Evolutionary conservation across 345 rosid genomes (phyloP).

Genomic region (Turnera subulata): DNA sequence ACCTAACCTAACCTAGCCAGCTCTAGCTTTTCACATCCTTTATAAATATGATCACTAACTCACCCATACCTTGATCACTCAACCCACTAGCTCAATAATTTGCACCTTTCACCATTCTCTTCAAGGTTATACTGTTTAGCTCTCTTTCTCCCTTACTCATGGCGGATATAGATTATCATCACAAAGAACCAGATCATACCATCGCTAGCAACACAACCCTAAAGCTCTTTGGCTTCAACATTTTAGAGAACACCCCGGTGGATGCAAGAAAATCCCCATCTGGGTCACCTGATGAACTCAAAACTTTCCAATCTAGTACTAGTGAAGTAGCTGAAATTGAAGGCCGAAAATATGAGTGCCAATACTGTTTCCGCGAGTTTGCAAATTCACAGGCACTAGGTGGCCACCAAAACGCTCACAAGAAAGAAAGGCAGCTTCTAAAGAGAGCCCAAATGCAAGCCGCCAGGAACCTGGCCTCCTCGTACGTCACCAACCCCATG

Average conservation of each 20-base stretch:
- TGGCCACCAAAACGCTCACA: slow-evolving; percentile 30
- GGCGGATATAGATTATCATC: slow-evolving; percentile 32
- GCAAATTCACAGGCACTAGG: slow-evolving; percentile 27
- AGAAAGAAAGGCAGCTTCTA: slow-evolving; percentile 26
- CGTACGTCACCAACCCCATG: slow-evolving; percentile 11
- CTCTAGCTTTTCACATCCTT: neutral
- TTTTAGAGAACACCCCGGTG: slow-evolving; percentile 27
- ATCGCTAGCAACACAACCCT: slow-evolving; percentile 29
- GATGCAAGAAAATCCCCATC: slow-evolving; percentile 12
- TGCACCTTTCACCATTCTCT: neutral
- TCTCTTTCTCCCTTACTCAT: slow-evolving; percentile 5
- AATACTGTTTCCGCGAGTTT: slow-evolving; percentile 24
- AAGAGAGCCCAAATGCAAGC: slow-evolving; percentile 26
- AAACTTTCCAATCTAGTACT: slow-evolving; percentile 8
- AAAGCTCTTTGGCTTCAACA: slow-evolving; percentile 64
- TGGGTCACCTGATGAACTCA: slow-evolving; percentile 21
- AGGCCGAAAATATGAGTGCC: slow-evolving; percentile 23
- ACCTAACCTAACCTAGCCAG: neutral
- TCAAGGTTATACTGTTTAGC: too few species aligned
- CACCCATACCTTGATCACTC: neutral
- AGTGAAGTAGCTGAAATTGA: neutral
- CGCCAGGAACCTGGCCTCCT: slow-evolving; percentile 13
- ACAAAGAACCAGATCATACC: slow-evolving; percentile 16
- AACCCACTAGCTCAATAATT: neutral
- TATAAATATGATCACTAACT: neutral